phyloP scores from a whole-genome alignment of 176 grass and related monocot genomes.

The Raddia distichophylla region DNA sequence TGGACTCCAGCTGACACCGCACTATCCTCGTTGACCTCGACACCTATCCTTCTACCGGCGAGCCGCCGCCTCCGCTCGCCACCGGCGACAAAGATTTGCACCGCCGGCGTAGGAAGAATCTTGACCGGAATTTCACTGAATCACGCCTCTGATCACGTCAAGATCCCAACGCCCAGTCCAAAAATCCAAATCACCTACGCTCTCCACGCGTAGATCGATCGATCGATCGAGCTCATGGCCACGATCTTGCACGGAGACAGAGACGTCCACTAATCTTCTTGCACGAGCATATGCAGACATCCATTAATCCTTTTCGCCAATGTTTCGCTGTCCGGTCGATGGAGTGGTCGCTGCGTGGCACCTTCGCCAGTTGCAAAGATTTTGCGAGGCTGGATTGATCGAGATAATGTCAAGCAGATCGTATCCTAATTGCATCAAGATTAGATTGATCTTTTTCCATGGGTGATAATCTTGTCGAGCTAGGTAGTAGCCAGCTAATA shows the following conservation, averaged over 20 bases:
- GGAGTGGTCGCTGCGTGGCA: not conserved
- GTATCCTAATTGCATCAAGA: not conserved
- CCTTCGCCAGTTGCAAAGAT: not conserved
- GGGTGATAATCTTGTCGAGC: not conserved
- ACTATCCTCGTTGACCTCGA: too few species aligned
- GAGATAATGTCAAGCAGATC: not conserved
- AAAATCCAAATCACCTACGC: not conserved
- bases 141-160: not conserved
- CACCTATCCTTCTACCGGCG: too few species aligned
- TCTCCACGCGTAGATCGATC: slow-evolving; percentile 12
- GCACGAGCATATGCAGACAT: not conserved
- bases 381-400: not conserved
- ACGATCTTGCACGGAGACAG: slow-evolving; percentile 18
- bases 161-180: slow-evolving; percentile 24
- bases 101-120: not conserved
- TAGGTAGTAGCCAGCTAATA: not conserved
- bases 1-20: too few species aligned
- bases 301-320: not conserved
- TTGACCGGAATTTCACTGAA: not conserved
- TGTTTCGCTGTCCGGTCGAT: not conserved
- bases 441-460: not conserved
- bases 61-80: too few species aligned
- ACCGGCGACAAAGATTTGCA: not conserved
- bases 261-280: slow-evolving; percentile 29
- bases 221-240: not conserved